phyloP scores from a whole-genome alignment of 345 rosid genomes.

The Bretschneidera sinensis region DNA sequence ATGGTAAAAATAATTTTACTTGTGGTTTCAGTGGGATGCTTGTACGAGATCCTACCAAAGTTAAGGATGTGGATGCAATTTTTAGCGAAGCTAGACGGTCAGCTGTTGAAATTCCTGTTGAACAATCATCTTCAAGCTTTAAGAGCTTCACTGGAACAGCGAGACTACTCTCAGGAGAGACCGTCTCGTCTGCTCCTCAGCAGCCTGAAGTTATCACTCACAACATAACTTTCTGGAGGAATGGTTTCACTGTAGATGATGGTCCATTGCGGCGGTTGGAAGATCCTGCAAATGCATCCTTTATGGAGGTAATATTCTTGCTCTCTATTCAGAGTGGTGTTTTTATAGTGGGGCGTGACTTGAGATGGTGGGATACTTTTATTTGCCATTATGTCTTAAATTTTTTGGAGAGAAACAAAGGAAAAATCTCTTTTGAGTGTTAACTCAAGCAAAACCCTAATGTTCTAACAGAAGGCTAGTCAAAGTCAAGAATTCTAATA shows the following conservation, averaged over 20 bases:
- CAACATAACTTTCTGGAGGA: constrained; percentile 77
- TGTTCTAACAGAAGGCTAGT: too few relatives aligned
- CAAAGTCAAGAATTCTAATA: too few relatives aligned
- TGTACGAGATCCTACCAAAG: constrained; percentile 73
- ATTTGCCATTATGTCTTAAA: not conserved
- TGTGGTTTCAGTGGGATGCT: constrained; percentile 69
- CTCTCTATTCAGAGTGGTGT: not conserved
- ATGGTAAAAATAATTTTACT: not conserved
- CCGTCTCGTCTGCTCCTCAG: constrained; percentile 48
- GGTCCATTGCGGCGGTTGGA: constrained; percentile 72
- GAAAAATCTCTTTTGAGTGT: not conserved
- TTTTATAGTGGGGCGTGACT: not conserved
- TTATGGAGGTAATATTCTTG: constrained; percentile 60
- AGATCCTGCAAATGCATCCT: constrained; percentile 74
- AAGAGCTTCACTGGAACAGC: constrained; percentile 74
- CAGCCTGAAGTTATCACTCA: constrained; percentile 50
- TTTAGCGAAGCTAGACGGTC: constrained; percentile 61
- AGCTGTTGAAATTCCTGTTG: constrained; percentile 65
- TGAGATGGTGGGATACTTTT: not conserved
- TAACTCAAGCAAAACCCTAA: too few relatives aligned
- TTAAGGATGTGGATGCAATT: constrained; percentile 56
- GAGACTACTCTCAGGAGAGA: constrained; percentile 73
- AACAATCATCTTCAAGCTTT: constrained; percentile 52
- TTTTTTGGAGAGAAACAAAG: not conserved
- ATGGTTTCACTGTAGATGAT: constrained; percentile 89